Evolutionary conservation across 2,329 filamentous ascomycete species (phyloP), one percentile per base, ranked within the genome.

Genomic region (Clonostachys rhizophaga): DNA sequence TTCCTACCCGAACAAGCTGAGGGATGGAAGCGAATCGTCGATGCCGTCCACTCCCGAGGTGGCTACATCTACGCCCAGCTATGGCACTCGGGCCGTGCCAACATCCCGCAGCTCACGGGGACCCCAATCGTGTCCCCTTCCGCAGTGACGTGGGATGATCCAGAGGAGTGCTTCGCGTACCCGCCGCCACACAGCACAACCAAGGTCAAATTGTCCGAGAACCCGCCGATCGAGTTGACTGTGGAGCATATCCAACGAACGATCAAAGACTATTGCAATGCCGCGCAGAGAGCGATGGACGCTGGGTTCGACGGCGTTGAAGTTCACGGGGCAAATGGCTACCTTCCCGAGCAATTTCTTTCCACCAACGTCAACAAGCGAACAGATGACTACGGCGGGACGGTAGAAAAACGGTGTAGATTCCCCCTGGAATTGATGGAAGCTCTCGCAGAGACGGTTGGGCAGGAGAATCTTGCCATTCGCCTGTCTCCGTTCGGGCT

Each of bases 31-130:
- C 66, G 70, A 47, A 66, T 87, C 30, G 80, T 78, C 2, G 73
- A 79, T 43, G 78, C 75, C 2, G 81, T 87, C 2, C 84, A 87
- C 62, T 70, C 70, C 30, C 78, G 81, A 53, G 79, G 79, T 40
- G 73, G 71, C 37, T 77, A 71, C 55, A 80, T 85, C 50, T 86
- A 75, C 61, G 59, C 74, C n/a, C 84, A 87, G 61, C 68, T 87
- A 1, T 86, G 68, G 67, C 60, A 63, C 12, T 62, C 69, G 0
- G 70, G 70, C 0, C 67, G 70, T 0, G 59, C 58, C 18, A 68
- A 67, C 5, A 51, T 76, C 55, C 51, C 61, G 0, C 64, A 66
- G 2, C 48, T 64, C 34, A 63, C 65, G 1, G 71, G 69, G 5
- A 59, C 60, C 6, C 57, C 58, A 5, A 62, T 69, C 18, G 55